Base-by-base conservation (phyloP, 2,329 filamentous ascomycete genomes). In the Penicillium sp. region DNA sequence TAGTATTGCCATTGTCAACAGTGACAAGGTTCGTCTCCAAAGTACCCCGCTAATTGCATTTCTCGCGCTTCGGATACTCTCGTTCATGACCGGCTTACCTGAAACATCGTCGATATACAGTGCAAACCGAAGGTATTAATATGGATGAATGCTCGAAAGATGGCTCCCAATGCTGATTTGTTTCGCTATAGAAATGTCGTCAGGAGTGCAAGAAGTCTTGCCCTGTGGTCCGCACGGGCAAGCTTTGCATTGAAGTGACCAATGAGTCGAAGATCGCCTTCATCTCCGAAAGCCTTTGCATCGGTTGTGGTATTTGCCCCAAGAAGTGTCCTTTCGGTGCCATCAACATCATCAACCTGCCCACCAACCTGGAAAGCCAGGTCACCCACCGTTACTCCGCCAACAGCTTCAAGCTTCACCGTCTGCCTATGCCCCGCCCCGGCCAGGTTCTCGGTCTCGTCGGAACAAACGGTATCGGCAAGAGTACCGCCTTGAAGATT, bases 171-270 rank as follows among this genome's bases (percentile, higher is more conserved):
- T 2, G 16, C 53, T 55, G 28, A 55, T 33, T 10, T n/a, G 11
- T 8, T n/a, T 16, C 26, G 26, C 30, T 70, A 68, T 73, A 93
- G 90, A 98, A 98, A 92, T 98, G 95, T 80, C 89, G 94, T 70
- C 94, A 97, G 83, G 95, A 99, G 81, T 99, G 95, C 86, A 98
- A 98, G 80, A 98, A 98, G 80, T 94, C 93, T 33, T 99, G 95
- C 79, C 93, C 96, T 33, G 95, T 99, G 65, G 95, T 99, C 70
- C 91, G 94, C 73, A 96, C 93, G 63, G 95, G 95, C 80, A 98
- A 97, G 84, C 88, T 96, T 69, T 97, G 93, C 81, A 97, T 98
- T 77, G 94, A 99, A 84, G 96, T 99, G 73, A 84, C 86, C 56
- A 83, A 91, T 65, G 87, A 91, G 60, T 96, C 94, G 68, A 94